Percentiles rank a stretch among this genome's conserved stretches.
phyloP scores from a whole-genome alignment of 345 rosid species.

The Euphorbia tirucalli region DNA sequence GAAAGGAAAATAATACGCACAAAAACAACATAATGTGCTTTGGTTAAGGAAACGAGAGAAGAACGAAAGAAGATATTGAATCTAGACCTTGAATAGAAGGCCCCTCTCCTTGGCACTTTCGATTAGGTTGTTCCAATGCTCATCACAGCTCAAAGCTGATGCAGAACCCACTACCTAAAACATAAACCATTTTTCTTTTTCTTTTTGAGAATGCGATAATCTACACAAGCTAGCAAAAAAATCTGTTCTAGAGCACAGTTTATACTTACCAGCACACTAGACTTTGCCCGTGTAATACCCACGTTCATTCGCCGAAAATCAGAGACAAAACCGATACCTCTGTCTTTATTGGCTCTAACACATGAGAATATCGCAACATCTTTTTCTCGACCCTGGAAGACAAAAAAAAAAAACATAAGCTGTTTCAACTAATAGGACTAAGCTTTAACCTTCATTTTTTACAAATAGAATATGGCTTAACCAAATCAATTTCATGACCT shows the following conservation, averaged over 20 bases:
- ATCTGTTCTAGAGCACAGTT: neutral
- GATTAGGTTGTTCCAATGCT: constrained; percentile 76
- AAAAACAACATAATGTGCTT: neutral
- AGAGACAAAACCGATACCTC: constrained; percentile 77
- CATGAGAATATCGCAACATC: constrained; percentile 93
- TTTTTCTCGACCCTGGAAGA: constrained; percentile 89
- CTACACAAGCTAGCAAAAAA: neutral
- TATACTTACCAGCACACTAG: constrained; percentile 73
- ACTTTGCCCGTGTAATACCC: constrained; percentile 89
- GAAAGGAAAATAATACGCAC: too few relatives aligned
- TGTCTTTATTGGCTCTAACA: constrained; percentile 72
- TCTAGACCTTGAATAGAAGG: constrained; percentile 58
- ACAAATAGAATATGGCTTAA: neutral
- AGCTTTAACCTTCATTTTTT: neutral
- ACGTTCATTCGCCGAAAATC: constrained; percentile 95
- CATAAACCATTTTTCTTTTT: neutral
- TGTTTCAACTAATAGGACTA: neutral
- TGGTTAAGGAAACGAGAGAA: neutral
- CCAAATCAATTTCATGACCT: too few relatives aligned
- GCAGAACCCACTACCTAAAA: constrained; percentile 90
- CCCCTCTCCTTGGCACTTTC: constrained; percentile 70
- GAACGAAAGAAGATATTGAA: neutral
- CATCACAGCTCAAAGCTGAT: constrained; percentile 58
- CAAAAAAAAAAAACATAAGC: constrained; percentile 6
- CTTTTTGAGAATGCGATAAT: neutral